A percentile compares a stretch with the other conserved stretches of the same genome.
These are phyloP conservation scores for Akebia trifoliata DNA, from an alignment of 164 flowering plant genomes.

Conservation along the genomic window DNA sequence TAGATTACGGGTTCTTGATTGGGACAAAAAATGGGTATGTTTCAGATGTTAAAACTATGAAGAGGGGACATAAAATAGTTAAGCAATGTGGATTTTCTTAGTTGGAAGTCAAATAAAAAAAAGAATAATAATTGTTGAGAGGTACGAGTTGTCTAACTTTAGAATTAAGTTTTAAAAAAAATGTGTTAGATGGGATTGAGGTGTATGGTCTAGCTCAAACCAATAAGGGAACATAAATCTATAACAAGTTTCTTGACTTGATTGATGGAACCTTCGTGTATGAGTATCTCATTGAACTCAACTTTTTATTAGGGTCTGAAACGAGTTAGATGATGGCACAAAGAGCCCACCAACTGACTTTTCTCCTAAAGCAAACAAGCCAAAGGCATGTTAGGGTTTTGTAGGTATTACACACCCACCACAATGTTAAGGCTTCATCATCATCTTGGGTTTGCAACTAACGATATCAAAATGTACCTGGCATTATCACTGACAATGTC, in stretches of 20 bases:
- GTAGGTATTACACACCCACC: no score
- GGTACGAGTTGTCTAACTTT: not conserved
- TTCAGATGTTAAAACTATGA: conserved; percentile 1
- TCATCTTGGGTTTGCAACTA: no score
- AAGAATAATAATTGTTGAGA: no score
- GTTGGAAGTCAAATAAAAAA: no score
- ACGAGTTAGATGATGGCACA: conserved; percentile 16
- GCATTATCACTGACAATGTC: no score
- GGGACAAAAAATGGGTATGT: not conserved
- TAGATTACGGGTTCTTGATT: not conserved
- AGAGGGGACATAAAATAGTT: not conserved
- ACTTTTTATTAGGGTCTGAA: conserved; percentile 5
- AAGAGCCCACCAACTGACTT: no score
- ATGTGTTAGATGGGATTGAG: conserved; percentile 4
- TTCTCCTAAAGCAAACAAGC: no score
- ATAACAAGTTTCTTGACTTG: not conserved
- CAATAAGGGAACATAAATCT: not conserved
- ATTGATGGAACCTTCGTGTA: conserved; percentile 13
- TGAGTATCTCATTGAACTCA: conserved; percentile 9
- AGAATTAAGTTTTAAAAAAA: conserved; percentile 1
- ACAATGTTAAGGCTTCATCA: no score
- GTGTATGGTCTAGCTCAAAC: conserved; percentile 9
- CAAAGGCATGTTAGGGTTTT: no score
- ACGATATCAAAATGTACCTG: no score
- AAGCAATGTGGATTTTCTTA: not conserved